phyloP scores from a whole-genome alignment of 2,329 filamentous ascomycete species.

The Botryotinia globosa region DNA sequence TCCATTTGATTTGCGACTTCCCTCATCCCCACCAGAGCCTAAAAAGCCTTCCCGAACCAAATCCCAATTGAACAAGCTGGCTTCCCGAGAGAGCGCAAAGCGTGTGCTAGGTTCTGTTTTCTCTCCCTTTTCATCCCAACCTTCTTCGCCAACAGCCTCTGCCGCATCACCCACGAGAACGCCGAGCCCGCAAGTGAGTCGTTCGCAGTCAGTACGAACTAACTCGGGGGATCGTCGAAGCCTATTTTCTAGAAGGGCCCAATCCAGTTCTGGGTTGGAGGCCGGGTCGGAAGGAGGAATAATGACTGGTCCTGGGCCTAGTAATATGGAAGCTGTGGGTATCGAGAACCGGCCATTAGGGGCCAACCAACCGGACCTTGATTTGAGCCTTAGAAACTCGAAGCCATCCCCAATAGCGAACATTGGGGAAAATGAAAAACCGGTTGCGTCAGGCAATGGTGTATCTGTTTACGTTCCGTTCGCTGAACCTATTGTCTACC shows the following conservation, averaged over 20 bases:
- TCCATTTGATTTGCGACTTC: constrained; percentile 39
- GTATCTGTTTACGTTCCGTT: constrained; percentile 70
- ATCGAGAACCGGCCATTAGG: background rate
- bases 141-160: constrained; percentile 19
- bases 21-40: constrained; percentile 33
- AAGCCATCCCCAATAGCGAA: constrained; percentile 9
- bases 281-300: constrained; percentile 12
- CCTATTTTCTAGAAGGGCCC: constrained; percentile 31
- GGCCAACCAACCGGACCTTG: constrained; percentile 10
- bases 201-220: constrained; percentile 27
- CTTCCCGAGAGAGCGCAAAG: constrained; percentile 43
- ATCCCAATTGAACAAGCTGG: constrained; percentile 44
- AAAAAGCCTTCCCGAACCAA: constrained; percentile 39
- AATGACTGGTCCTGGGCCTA: constrained; percentile 29
- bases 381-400: constrained; percentile 4
- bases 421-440: constrained; percentile 51
- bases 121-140: constrained; percentile 29
- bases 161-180: constrained; percentile 25
- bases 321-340: constrained; percentile 15
- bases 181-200: constrained; percentile 29
- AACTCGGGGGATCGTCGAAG: constrained; percentile 28
- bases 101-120: constrained; percentile 38
- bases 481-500: constrained; percentile 76
- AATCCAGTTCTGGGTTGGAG: constrained; percentile 17
- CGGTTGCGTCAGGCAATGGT: constrained; percentile 74